phyloP scores from a whole-genome alignment of 306 rosid species.

The Castanopsis chinensis region DNA sequence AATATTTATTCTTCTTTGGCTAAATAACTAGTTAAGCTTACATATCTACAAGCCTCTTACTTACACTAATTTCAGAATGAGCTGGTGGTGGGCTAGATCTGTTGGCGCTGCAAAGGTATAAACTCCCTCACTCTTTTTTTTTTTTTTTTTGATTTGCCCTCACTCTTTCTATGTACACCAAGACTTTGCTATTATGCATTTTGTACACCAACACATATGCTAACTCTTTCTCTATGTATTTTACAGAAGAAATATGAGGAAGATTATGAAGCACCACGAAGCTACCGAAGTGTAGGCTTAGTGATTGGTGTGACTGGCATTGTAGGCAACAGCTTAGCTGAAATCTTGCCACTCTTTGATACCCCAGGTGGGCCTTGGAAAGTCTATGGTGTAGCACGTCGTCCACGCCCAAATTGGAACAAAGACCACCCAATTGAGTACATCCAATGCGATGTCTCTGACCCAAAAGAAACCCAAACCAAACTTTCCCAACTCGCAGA shows the following conservation, averaged over 20 bases:
- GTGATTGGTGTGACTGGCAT: conserved; percentile 69
- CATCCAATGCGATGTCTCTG: conserved; percentile 67
- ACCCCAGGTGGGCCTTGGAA: conserved; percentile 88
- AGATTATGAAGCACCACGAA: conserved; percentile 25
- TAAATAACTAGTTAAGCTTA: no score
- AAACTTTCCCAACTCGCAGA: conserved; percentile 59
- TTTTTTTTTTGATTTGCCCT: no score
- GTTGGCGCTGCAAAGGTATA: conserved; percentile 45
- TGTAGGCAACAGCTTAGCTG: conserved; percentile 78
- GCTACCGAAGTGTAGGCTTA: conserved; percentile 47
- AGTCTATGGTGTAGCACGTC: conserved; percentile 75
- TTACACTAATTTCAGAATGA: conserved; percentile 14
- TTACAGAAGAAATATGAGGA: conserved; percentile 50
- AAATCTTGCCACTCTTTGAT: conserved; percentile 66
- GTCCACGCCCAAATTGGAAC: conserved; percentile 68
- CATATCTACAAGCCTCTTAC: neutral
- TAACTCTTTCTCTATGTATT: no score
- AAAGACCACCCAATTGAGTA: conserved; percentile 58
- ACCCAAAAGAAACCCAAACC: conserved; percentile 37
- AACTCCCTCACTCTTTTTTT: neutral
- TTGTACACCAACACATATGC: neutral
- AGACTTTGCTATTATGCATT: neutral
- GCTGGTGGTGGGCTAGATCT: conserved; percentile 66
- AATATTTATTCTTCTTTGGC: no score
- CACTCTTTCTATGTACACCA: no score